These are phyloP conservation scores for Cercospora nicotianae DNA, from an alignment of 2,329 filamentous ascomycete genomes.

Conservation along the genomic window DNA sequence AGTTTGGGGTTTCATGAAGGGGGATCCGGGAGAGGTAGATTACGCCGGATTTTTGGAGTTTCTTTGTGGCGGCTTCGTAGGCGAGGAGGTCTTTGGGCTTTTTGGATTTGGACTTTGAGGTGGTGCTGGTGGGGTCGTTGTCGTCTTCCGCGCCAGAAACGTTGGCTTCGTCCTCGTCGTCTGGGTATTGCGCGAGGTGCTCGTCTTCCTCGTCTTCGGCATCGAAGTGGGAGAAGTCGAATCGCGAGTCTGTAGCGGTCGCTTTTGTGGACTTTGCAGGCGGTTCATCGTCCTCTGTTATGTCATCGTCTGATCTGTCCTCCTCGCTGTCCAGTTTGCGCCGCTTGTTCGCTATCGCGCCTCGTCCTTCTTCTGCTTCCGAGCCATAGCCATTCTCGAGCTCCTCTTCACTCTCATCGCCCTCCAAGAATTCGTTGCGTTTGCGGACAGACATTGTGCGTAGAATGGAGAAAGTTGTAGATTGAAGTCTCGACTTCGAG, in stretches of 20 bases:
- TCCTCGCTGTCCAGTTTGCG: constrained; percentile 57
- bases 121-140: background rate
- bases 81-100: constrained; percentile 62
- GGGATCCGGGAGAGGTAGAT: constrained; percentile 82
- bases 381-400: constrained; percentile 62
- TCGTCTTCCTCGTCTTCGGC: constrained; percentile 30
- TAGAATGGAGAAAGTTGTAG: background rate
- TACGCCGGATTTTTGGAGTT: constrained; percentile 72
- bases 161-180: constrained; percentile 26
- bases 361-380: constrained; percentile 68
- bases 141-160: constrained; percentile 17
- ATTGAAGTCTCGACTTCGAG: background rate
- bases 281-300: constrained; percentile 24
- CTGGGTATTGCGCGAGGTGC: constrained; percentile 20
- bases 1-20: constrained; percentile 83
- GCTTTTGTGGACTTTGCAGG: constrained; percentile 9
- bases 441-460: constrained; percentile 65
- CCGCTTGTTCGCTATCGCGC: constrained; percentile 59
- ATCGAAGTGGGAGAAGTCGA: constrained; percentile 17
- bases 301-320: constrained; percentile 29
- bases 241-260: constrained; percentile 17
- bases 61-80: constrained; percentile 63
- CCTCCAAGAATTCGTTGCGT: constrained; percentile 69
- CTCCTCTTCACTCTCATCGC: constrained; percentile 47
- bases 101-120: constrained; percentile 17